Evolutionary conservation across 2,329 filamentous ascomycete species (phyloP).

Genomic region (Aspergillus quadrilineatus): DNA sequence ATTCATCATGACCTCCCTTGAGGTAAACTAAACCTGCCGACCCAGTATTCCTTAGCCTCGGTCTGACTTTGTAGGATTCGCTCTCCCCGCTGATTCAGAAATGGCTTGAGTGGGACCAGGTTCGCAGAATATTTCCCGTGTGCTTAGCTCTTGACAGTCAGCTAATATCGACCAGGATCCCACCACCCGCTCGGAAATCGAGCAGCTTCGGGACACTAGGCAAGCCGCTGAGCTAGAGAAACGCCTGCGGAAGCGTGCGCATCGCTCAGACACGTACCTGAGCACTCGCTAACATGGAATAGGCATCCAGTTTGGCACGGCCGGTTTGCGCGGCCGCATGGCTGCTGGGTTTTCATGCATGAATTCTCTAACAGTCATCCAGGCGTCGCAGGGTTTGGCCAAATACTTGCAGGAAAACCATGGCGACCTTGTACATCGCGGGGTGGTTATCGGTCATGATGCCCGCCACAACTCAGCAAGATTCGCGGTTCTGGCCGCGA

Average conservation of each 20-base stretch:
- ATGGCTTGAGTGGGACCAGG: slow-evolving; percentile 60
- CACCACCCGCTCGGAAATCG: slow-evolving; percentile 55
- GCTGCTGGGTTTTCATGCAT: slow-evolving; percentile 63
- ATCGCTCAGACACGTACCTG: background rate
- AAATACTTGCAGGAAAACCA: slow-evolving; percentile 55
- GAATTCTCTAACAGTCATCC: slow-evolving; percentile 60
- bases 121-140: slow-evolving; percentile 20
- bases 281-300: slow-evolving; percentile 8
- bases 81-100: slow-evolving; percentile 48
- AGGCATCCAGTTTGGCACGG: slow-evolving; percentile 62
- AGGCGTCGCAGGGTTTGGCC: slow-evolving; percentile 65
- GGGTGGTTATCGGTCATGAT: slow-evolving; percentile 63
- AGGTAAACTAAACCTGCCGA: slow-evolving; percentile 16
- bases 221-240: slow-evolving; percentile 52
- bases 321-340: slow-evolving; percentile 64
- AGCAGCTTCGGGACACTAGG: slow-evolving; percentile 48
- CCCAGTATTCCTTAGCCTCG: slow-evolving; percentile 6
- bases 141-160: slow-evolving; percentile 10
- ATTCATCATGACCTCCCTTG: slow-evolving; percentile 26
- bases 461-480: slow-evolving; percentile 62
- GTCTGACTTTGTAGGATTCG: slow-evolving; percentile 28
- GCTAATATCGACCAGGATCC: slow-evolving; percentile 43
- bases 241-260: slow-evolving; percentile 52
- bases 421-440: slow-evolving; percentile 42
- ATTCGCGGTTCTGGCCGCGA: slow-evolving; percentile 61